Evolutionary conservation across 305 asterid genomes (phyloP), one percentile per base, ranked within the genome.

Genomic region (Salvia sclarea): DNA sequence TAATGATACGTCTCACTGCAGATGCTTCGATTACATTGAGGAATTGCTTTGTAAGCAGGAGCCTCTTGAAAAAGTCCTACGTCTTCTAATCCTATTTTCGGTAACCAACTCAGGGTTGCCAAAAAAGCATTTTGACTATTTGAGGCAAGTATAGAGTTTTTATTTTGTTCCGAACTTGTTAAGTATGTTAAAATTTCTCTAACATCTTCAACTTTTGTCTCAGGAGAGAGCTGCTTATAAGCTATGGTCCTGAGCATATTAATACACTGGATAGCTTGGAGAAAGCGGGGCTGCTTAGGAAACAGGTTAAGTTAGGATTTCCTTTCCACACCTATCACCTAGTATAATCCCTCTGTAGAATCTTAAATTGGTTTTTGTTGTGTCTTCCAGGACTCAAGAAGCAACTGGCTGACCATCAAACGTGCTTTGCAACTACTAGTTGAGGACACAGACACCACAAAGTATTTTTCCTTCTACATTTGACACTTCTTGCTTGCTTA

Each of bases 31-130:
- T 55, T 82, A 88, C 82, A 84, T 91, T 78, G 98, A 94, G 81
- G 98, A 94, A 80, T 80, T 91, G 93, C 89, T 93, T 75, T 92
- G 87, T 69, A 93, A 91, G 82, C 97, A 93, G 80, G 98, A 93
- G 81, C 92, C 97, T 70, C 81, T 93, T 76, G 74, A 78, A 54
- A 78, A 78, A 76, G 96, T 93, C 76, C 81, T 91, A 59, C 96
- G 98, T 70, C 84, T 94, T 72, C 87, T 88, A 60, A 75, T 88
- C 72, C 75, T 94, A 77, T 88, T 94, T 79, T 88, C 97, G 57
- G 56, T 88, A 63, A 94, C 98, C 74, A 91, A 94, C 82, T 79
- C 97, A 40, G 98, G 98, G 72, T 76, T 94, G 69, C 96, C 92
- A 30, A 94, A 87, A 74, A 87, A 75, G 86, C 79, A 81, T 43